phyloP scores from a whole-genome alignment of 495 filamentous ascomycete genomes.

The Podospora bellae-mahoneyi region DNA sequence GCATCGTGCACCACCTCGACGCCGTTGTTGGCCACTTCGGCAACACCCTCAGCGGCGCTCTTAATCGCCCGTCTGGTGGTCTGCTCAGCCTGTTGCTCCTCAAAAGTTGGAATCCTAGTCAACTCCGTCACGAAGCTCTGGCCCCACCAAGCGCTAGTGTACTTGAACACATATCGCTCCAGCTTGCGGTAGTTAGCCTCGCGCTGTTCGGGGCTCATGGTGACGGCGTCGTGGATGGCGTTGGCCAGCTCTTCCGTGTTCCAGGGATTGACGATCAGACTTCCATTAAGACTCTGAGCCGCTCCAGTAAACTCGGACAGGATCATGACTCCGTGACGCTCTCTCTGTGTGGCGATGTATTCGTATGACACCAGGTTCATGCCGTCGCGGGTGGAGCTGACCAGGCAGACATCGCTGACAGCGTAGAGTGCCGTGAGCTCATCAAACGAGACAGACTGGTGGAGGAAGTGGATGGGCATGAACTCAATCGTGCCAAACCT shows the following conservation, averaged over 20 bases:
- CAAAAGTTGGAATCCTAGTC: constrained; percentile 47
- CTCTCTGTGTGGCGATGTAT: constrained; percentile 85
- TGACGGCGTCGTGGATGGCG: constrained; percentile 78
- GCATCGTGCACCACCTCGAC: constrained; percentile 20
- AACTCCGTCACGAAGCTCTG: constrained; percentile 87
- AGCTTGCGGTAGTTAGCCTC: constrained; percentile 77
- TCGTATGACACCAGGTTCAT: constrained; percentile 98
- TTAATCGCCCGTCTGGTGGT: constrained; percentile 12
- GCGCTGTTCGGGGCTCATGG: constrained; percentile 79
- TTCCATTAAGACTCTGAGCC: constrained; percentile 80
- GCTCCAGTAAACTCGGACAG: constrained; percentile 92
- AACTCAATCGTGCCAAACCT: constrained; percentile 91
- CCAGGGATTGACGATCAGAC: constrained; percentile 86
- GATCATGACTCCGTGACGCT: constrained; percentile 82
- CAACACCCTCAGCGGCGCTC: constrained; percentile 19
- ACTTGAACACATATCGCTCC: constrained; percentile 79
- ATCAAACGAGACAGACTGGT: constrained; percentile 82
- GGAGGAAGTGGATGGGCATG: constrained; percentile 91
- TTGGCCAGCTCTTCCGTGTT: constrained; percentile 85
- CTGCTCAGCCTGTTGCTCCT: constrained; percentile 5
- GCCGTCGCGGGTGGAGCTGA: constrained; percentile 88
- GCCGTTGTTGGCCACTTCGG: constrained; percentile 21
- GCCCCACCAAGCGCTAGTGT: constrained; percentile 98
- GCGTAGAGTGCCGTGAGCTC: constrained; percentile 92
- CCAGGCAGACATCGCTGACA: constrained; percentile 82